These are phyloP conservation scores for Zymoseptoria tritici DNA, from an alignment of 2,329 filamentous ascomycete genomes.

Conservation along the genomic window DNA sequence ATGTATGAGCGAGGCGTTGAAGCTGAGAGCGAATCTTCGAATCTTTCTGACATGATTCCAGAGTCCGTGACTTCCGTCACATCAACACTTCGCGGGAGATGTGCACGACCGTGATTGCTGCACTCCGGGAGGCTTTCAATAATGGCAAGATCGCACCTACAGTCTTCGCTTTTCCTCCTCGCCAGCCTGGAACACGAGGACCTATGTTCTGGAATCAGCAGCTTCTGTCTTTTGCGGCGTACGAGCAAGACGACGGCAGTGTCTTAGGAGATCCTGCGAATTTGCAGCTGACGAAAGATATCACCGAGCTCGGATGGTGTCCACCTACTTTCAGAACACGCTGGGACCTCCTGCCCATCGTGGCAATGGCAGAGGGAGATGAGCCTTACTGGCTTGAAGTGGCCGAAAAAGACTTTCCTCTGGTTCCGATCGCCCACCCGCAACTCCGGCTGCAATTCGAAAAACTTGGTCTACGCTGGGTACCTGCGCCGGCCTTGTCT, in stretches of 20 bases:
- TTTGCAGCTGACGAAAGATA: slow-evolving; percentile 1
- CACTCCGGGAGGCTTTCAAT: slow-evolving; percentile 2
- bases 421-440: slow-evolving; percentile 4
- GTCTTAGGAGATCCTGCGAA: slow-evolving; percentile 7
- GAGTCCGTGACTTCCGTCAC: slow-evolving; percentile 3
- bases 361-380: slow-evolving; percentile 7
- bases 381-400: background rate
- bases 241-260: background rate
- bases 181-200: slow-evolving; percentile 1
- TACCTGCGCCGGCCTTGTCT: slow-evolving; percentile 6
- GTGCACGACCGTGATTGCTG: background rate
- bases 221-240: slow-evolving; percentile 5
- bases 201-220: slow-evolving; percentile 7
- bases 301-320: slow-evolving; percentile 6
- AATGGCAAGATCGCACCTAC: slow-evolving; percentile 4
- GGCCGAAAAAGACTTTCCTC: slow-evolving; percentile 3
- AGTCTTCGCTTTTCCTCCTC: slow-evolving; percentile 6
- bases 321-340: slow-evolving; percentile 2
- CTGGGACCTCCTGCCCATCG: slow-evolving; percentile 8
- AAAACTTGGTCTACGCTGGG: slow-evolving; percentile 5
- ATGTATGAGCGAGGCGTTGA: background rate
- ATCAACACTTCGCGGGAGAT: slow-evolving; percentile 2
- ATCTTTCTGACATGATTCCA: background rate
- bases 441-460: slow-evolving; percentile 1
- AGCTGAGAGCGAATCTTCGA: background rate